Percentiles rank a stretch among this genome's conserved stretches.
Conservation (phyloP, 2,329 filamentous ascomycete species). For the Orbilia oligospora region DNA sequence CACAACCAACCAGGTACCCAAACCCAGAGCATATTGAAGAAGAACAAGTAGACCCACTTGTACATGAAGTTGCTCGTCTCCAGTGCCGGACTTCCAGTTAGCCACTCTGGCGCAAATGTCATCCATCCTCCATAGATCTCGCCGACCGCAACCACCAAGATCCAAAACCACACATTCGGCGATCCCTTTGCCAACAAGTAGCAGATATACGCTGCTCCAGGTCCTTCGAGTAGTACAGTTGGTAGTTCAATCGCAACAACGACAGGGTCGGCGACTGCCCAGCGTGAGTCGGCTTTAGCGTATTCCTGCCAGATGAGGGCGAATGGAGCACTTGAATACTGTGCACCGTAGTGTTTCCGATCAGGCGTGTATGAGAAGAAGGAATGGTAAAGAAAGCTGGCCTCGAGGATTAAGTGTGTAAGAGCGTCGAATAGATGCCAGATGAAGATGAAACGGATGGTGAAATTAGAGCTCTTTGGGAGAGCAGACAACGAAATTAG, state of each 20-base stretch:
- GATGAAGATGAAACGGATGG: constrained; percentile 84
- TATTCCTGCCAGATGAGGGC: constrained; percentile 79
- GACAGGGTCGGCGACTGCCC: constrained; percentile 75
- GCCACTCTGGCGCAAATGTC: constrained; percentile 80
- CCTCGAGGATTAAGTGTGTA: constrained; percentile 92
- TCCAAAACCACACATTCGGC: constrained; percentile 71
- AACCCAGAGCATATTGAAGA: constrained; percentile 80
- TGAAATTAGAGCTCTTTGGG: constrained; percentile 71
- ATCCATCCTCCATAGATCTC: constrained; percentile 80
- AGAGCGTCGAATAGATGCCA: constrained; percentile 96
- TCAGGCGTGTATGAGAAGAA: constrained; percentile 46
- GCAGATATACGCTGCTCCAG: constrained; percentile 74
- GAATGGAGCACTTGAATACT: constrained; percentile 67
- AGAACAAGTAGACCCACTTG: constrained; percentile 77
- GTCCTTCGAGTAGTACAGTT: constrained; percentile 76
- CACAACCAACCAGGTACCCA: constrained; percentile 75
- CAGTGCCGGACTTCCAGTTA: constrained; percentile 75
- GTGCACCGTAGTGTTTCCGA: constrained; percentile 51
- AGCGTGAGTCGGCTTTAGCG: constrained; percentile 75
- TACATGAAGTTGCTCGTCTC: constrained; percentile 79
- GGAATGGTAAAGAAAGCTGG: constrained; percentile 68
- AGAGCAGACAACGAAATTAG: constrained; percentile 66
- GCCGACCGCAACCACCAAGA: constrained; percentile 76
- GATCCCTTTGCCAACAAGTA: constrained; percentile 74
- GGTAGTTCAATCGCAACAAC: constrained; percentile 77